Evolutionary conservation across 2,329 filamentous ascomycete genomes (phyloP).

Genomic region (Cladophialophora immunda): DNA sequence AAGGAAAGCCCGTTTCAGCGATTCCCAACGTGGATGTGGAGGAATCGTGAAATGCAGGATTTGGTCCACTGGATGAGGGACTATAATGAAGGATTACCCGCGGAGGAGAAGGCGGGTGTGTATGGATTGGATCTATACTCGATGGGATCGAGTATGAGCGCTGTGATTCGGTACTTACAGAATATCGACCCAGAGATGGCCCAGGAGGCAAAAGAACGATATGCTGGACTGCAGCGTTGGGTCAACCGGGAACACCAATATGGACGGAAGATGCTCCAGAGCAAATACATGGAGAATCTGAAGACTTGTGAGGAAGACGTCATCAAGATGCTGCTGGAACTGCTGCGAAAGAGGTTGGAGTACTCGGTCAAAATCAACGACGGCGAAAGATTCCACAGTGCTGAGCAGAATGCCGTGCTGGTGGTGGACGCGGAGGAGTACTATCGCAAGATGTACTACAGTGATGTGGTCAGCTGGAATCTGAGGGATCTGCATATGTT

Average conservation of each 20-base stretch:
- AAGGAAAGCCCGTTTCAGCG: constrained; percentile 56
- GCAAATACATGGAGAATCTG: constrained; percentile 44
- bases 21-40: constrained; percentile 67
- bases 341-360: constrained; percentile 55
- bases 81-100: constrained; percentile 49
- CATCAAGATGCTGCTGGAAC: constrained; percentile 55
- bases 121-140: constrained; percentile 64
- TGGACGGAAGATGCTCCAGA: constrained; percentile 50
- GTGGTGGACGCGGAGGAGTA: constrained; percentile 61
- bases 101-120: constrained; percentile 50
- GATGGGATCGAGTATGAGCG: constrained; percentile 56
- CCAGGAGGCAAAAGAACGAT: constrained; percentile 55
- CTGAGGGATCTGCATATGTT: constrained; percentile 64
- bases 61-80: constrained; percentile 62
- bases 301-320: constrained; percentile 58
- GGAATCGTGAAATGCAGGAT: constrained; percentile 61
- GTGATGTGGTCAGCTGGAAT: constrained; percentile 60
- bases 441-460: constrained; percentile 63
- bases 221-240: constrained; percentile 59
- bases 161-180: constrained; percentile 60
- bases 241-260: constrained; percentile 60
- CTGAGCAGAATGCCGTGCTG: constrained; percentile 61
- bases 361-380: constrained; percentile 48
- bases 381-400: constrained; percentile 59
- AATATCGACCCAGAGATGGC: constrained; percentile 54